Conservation (phyloP, 2,329 filamentous ascomycete species). For the Epichloe typhina region DNA sequence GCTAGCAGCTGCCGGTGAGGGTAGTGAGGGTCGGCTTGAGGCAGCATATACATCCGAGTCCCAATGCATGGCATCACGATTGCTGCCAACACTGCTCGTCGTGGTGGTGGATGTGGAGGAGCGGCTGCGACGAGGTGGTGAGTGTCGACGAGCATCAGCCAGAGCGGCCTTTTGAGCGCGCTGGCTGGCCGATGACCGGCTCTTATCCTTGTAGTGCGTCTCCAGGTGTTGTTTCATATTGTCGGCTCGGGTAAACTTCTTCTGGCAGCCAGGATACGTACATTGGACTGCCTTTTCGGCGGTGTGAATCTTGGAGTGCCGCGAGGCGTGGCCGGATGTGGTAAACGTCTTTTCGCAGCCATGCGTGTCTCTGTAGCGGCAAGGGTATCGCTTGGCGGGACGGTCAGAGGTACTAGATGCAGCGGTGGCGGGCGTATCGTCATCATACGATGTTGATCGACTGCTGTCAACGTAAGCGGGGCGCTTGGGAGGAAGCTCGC, state of each 20-base stretch:
- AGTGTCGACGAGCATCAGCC: conserved; percentile 20
- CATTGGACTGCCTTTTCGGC: conserved; percentile 64
- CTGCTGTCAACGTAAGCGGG: conserved; percentile 29
- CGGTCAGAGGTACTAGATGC: conserved; percentile 27
- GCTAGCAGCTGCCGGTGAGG: conserved; percentile 23
- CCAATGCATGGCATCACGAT: conserved; percentile 19
- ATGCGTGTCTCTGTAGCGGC: conserved; percentile 56
- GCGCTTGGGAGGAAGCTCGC: conserved; percentile 24
- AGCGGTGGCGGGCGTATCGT: conserved; percentile 27
- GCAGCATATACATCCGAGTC: conserved; percentile 20
- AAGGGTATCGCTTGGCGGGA: conserved; percentile 56
- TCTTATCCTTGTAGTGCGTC: conserved; percentile 57
- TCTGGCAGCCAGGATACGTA: conserved; percentile 56
- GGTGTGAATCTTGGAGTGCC: conserved; percentile 74
- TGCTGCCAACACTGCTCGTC: conserved; percentile 7
- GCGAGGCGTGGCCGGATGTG: conserved; percentile 72
- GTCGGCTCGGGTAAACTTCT: conserved; percentile 70
- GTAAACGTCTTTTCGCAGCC: conserved; percentile 71
- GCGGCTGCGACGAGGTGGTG: conserved; percentile 18
- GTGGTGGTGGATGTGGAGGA: conserved; percentile 11
- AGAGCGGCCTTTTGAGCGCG: conserved; percentile 20
- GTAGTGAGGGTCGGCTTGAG: conserved; percentile 21
- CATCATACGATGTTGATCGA: conserved; percentile 38
- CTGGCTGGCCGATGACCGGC: conserved; percentile 26
- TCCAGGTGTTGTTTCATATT: conserved; percentile 81